Base-by-base conservation (phyloP, 192 early-diverging fungal species). In the Coemansia biformis region DNA sequence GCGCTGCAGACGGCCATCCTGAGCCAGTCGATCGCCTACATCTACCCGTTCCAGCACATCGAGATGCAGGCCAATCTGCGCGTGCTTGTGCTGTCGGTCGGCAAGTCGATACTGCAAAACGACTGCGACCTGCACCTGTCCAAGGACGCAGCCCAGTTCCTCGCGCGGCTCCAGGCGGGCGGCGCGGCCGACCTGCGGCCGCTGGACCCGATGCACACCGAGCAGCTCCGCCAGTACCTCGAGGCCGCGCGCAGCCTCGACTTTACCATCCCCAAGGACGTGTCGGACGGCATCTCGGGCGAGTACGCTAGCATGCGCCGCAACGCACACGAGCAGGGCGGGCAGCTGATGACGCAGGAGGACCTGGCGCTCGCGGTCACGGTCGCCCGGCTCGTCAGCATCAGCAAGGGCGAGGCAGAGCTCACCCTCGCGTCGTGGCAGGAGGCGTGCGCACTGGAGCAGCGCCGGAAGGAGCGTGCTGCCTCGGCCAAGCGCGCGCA, bases 11-110 rank as follows among this genome's bases (percentile, higher is more conserved):
- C 79, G 5, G 56, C 79, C 16, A 78, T 86, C 16, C 54, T 77
- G 21, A 69, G 78, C 28, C 87, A 87, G 43, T 74, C 72, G 5
- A 71, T 89, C 5, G 63, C 51, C 10, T 89, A 87, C 38, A 58
- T 59, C n/a, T 89, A 83, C 41, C 87, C 87, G 4, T 89, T 59
- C 70, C 80, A 79, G 46, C 66, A 75, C 30, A 81, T 85, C 43
- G 79, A 86, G n/a, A 79, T 87, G 54, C 72, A 79, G 11, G 82
- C 79, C 10, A 84, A 82, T 51, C 50, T 85, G 52, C 75, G 81
- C 23, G 35, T 84, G 2, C 60, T 89, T 19, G 70, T 83, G 13
- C 51, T 89, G 13, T 87, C 86, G 12, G 48, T 59, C 15, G 82
- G 80, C 14, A 89, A 84, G 46, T 84, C 86, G 26, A 68, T 89